Conservation (phyloP, 2,329 filamentous ascomycete genomes). For the Penicillium sumatraense region DNA sequence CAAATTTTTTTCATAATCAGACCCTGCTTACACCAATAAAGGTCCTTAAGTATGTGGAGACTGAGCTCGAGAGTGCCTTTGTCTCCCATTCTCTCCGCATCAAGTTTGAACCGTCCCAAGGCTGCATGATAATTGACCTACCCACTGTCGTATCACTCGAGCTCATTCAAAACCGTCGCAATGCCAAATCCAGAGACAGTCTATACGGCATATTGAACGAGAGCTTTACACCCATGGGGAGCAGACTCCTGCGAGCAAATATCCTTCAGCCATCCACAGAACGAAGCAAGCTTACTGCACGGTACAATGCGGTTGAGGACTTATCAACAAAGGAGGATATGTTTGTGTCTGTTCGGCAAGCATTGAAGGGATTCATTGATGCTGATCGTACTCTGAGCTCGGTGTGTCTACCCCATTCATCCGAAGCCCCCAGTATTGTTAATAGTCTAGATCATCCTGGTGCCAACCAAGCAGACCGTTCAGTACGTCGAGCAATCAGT, state of each 20-base stretch:
- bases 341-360: constrained; percentile 76
- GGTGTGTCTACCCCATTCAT: constrained; percentile 49
- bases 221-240: constrained; percentile 86
- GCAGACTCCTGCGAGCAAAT: constrained; percentile 79
- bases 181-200: constrained; percentile 77
- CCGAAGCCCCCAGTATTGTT: constrained; percentile 7
- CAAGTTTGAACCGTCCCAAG: constrained; percentile 83
- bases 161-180: constrained; percentile 83
- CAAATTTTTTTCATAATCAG: no score
- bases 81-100: constrained; percentile 80
- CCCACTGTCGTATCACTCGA: constrained; percentile 86
- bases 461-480: constrained; percentile 69
- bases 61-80: constrained; percentile 70
- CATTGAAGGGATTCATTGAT: constrained; percentile 75
- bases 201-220: constrained; percentile 85
- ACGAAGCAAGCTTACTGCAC: constrained; percentile 66
- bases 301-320: constrained; percentile 85
- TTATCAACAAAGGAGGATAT: constrained; percentile 81
- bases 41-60: constrained; percentile 80
- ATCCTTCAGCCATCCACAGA: constrained; percentile 87
- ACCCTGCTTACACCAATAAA: constrained; percentile 42
- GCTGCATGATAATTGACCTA: constrained; percentile 94
- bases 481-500: constrained; percentile 77
- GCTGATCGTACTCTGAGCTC: constrained; percentile 78
- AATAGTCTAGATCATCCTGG: constrained; percentile 69